Percentiles rank a stretch among this genome's conserved stretches.
These are phyloP conservation scores for Kazachstania martiniae DNA, from an alignment of 805 yeast genomes.

Conservation along the genomic window DNA sequence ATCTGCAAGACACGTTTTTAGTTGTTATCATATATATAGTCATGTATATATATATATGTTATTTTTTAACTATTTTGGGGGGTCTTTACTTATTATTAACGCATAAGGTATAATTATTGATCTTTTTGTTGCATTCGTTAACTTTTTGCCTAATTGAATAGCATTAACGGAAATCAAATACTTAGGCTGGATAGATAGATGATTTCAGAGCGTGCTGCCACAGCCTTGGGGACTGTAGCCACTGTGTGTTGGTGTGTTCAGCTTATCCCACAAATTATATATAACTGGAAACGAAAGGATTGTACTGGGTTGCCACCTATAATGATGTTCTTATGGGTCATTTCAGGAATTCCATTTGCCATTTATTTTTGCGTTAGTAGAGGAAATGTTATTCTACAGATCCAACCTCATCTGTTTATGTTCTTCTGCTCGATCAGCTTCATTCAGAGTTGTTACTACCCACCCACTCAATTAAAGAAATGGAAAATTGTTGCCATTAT, in stretches of 20 bases:
- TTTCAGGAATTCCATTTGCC: conserved; percentile 71
- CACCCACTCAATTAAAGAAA: conserved; percentile 42
- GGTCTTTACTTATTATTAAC: too few relatives aligned
- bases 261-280: conserved; percentile 71
- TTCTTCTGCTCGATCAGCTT: conserved; percentile 57
- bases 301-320: conserved; percentile 82
- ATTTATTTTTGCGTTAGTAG: conserved; percentile 68
- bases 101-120: too few relatives aligned
- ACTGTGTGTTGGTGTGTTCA: conserved; percentile 92
- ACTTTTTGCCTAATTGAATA: too few relatives aligned
- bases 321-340: conserved; percentile 80
- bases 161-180: too few relatives aligned
- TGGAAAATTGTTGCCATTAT: conserved; percentile 30
- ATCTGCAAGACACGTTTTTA: too few relatives aligned
- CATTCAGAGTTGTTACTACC: conserved; percentile 60
- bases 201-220: conserved; percentile 29
- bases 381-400: conserved; percentile 64
- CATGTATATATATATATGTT: too few relatives aligned
- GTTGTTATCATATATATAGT: too few relatives aligned
- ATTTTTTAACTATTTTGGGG: too few relatives aligned
- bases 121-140: too few relatives aligned
- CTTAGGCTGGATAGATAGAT: too few relatives aligned
- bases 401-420: conserved; percentile 83
- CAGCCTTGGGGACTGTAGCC: conserved; percentile 77
- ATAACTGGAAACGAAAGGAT: conserved; percentile 64